phyloP scores from a whole-genome alignment of 768 basidiomycete species.

The Tylopilus subfusipes region DNA sequence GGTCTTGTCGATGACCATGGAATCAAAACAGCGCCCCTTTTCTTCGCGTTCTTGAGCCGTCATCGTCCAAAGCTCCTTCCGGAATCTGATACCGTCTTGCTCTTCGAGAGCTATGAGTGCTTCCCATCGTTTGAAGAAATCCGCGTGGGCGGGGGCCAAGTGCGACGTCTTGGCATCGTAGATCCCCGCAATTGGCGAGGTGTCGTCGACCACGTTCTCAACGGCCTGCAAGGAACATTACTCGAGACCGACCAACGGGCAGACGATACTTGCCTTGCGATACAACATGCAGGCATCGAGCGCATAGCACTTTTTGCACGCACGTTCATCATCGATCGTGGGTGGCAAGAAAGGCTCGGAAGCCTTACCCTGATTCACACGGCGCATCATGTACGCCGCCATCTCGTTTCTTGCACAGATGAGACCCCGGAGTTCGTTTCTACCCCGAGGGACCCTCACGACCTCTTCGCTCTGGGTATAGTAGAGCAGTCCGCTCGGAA shows the following conservation, averaged over 20 bases:
- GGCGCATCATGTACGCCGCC: slow-evolving; percentile 68
- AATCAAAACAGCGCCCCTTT: slow-evolving; percentile 78
- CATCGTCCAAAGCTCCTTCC: slow-evolving; percentile 93
- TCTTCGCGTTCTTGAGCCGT: slow-evolving; percentile 73
- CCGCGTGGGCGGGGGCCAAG: slow-evolving; percentile 58
- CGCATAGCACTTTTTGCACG: slow-evolving; percentile 78
- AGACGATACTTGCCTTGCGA: slow-evolving; percentile 56
- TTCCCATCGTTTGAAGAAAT: slow-evolving; percentile 93
- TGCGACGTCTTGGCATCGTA: slow-evolving; percentile 81
- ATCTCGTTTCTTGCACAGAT: slow-evolving; percentile 82
- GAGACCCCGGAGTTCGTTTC: slow-evolving; percentile 83
- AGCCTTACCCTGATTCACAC: slow-evolving; percentile 31
- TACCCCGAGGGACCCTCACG: slow-evolving; percentile 70
- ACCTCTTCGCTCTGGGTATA: slow-evolving; percentile 93
- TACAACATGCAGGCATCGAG: slow-evolving; percentile 92
- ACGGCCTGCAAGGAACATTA: slow-evolving; percentile 49
- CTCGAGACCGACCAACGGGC: not conserved
- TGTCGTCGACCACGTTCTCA: slow-evolving; percentile 54
- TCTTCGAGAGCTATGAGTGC: slow-evolving; percentile 81
- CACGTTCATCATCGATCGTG: slow-evolving; percentile 76
- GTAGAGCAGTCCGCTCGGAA: slow-evolving; percentile 82
- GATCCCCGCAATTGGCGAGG: slow-evolving; percentile 58
- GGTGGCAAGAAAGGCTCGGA: slow-evolving; percentile 71
- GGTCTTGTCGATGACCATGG: slow-evolving; percentile 64
- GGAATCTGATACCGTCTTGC: slow-evolving; percentile 77